Evolutionary conservation across 441 rosid genomes (phyloP).

Genomic region (Syzygium malaccense): DNA sequence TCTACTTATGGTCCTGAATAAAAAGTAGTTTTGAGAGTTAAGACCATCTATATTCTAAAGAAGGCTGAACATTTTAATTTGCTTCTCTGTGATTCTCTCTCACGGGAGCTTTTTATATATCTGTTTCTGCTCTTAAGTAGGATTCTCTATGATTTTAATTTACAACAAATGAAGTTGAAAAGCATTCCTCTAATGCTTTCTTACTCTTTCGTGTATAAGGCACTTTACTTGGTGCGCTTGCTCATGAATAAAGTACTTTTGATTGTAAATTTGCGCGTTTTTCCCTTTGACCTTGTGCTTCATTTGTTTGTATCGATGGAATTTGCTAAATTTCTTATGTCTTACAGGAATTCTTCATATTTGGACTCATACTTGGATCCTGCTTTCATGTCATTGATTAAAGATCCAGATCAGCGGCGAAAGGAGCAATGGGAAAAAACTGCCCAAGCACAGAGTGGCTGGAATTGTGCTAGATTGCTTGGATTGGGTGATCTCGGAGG

Average conservation of each 20-base stretch:
- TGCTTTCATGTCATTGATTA: constrained; percentile 95
- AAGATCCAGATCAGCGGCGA: constrained; percentile 97
- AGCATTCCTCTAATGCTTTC: not conserved
- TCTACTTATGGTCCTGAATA: not conserved
- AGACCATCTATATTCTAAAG: not conserved
- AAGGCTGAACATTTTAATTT: not conserved
- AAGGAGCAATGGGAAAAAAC: constrained; percentile 97
- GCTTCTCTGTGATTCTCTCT: not conserved
- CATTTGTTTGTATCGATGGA: not conserved
- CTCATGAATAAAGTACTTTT: not conserved
- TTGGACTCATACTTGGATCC: constrained; percentile 96
- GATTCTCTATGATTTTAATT: not conserved
- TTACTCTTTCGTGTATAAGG: not conserved
- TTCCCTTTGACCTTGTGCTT: not conserved
- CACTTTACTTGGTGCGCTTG: not conserved
- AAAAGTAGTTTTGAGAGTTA: not conserved
- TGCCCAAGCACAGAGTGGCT: constrained; percentile 82
- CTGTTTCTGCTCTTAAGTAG: not conserved
- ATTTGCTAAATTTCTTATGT: constrained; percentile 3
- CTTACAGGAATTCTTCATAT: constrained; percentile 68
- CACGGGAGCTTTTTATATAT: not conserved
- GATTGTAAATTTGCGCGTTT: not conserved
- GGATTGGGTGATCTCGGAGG: constrained; percentile 98
- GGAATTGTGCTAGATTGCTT: constrained; percentile 84
- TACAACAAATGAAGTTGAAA: not conserved